Conservation (phyloP, 306 rosid genomes). For the Vicia faba region DNA sequence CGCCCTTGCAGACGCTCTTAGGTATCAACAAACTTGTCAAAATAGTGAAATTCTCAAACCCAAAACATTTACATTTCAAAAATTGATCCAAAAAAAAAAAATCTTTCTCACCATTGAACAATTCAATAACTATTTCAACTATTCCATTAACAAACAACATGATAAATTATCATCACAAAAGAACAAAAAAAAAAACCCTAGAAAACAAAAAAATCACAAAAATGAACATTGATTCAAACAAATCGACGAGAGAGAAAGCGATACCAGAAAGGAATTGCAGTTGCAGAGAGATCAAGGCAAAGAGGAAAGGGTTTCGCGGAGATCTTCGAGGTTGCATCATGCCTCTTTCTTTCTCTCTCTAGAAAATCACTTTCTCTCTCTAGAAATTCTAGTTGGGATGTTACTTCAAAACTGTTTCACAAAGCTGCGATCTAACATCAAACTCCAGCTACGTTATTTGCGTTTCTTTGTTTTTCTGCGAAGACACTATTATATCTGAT, state of each 20-base stretch:
- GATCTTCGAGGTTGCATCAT: constrained; percentile 52
- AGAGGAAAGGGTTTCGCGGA: constrained; percentile 43
- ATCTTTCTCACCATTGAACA: neutral
- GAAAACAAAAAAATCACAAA: constrained; percentile 2
- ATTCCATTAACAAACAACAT: constrained; percentile 4
- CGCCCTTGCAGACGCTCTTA: neutral
- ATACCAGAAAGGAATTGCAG: constrained; percentile 52
- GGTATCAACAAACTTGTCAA: neutral
- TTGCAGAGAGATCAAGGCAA: constrained; percentile 46
- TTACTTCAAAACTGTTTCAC: constrained; percentile 18
- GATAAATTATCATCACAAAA: neutral
- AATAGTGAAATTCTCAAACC: constrained; percentile 14
- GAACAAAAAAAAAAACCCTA: neutral
- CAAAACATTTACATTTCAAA: neutral
- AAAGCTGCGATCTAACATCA: constrained; percentile 32
- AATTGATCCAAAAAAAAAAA: neutral
- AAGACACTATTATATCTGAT: neutral
- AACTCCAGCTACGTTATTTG: constrained; percentile 22
- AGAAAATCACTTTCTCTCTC: neutral
- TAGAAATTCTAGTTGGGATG: constrained; percentile 29
- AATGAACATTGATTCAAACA: constrained; percentile 1
- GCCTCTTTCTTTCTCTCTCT: constrained; percentile 26
- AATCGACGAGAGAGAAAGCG: neutral
- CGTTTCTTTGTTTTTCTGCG: neutral
- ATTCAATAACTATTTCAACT: constrained; percentile 12